These are phyloP conservation scores for Musa acuminata DNA, from an alignment of 176 grass and related monocot genomes.

Conservation along the genomic window DNA sequence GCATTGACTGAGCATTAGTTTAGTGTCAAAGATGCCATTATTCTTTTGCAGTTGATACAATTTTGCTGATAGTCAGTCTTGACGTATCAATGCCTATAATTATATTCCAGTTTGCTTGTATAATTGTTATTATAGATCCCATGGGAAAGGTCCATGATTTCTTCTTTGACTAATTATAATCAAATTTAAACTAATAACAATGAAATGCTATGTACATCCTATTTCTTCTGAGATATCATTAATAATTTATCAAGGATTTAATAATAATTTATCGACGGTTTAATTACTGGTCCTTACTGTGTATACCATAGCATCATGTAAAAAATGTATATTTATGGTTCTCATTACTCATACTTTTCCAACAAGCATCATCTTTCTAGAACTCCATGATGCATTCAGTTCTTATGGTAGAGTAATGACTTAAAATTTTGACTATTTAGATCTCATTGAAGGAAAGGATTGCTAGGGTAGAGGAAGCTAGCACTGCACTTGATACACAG, in stretches of 20 bases:
- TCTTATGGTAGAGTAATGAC: slow-evolving; percentile 11
- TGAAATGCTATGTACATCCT: too few relatives aligned
- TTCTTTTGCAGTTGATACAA: background rate
- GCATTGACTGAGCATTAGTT: too few relatives aligned
- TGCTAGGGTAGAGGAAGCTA: slow-evolving; percentile 53
- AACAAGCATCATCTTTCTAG: background rate
- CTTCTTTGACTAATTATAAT: too few relatives aligned
- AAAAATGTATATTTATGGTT: background rate
- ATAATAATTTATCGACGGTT: too few relatives aligned
- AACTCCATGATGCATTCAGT: background rate
- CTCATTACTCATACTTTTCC: background rate
- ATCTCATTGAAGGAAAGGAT: slow-evolving; percentile 50
- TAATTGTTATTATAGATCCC: too few relatives aligned
- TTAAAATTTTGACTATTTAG: slow-evolving; percentile 29
- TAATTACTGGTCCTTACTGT: too few relatives aligned
- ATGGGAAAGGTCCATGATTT: too few relatives aligned
- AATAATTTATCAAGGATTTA: too few relatives aligned
- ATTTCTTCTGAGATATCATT: too few relatives aligned
- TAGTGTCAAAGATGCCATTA: background rate
- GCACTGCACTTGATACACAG: slow-evolving; percentile 38
- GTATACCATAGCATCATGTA: too few relatives aligned
- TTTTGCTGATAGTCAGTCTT: background rate
- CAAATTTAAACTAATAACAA: too few relatives aligned
- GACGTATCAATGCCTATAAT: background rate
- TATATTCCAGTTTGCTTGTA: too few relatives aligned